Evolutionary conservation across 2,329 filamentous ascomycete species (phyloP).

Genomic region (Penicillium sp.): DNA sequence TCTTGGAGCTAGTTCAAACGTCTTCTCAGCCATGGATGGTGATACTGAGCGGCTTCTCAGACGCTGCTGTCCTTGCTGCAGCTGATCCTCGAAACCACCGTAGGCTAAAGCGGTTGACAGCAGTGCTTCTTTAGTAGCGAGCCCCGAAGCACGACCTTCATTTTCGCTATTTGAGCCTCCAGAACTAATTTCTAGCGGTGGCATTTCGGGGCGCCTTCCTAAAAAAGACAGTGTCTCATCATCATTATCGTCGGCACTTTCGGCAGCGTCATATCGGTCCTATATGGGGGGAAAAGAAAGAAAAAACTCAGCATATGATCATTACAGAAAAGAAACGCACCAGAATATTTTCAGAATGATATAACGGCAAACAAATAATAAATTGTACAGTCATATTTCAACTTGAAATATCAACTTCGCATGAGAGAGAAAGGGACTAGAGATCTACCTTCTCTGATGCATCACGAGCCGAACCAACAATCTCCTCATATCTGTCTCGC

Average conservation of each 20-base stretch:
- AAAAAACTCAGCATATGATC: slow-evolving; percentile 29
- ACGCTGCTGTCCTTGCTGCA: slow-evolving; percentile 20
- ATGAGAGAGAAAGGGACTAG: slow-evolving; percentile 20
- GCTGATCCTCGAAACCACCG: slow-evolving; percentile 16
- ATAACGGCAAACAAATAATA: slow-evolving; percentile 8
- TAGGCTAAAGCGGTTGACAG: background rate
- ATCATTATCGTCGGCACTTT: slow-evolving; percentile 34
- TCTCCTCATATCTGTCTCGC: slow-evolving; percentile 35
- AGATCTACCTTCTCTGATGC: slow-evolving; percentile 36
- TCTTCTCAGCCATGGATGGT: slow-evolving; percentile 26
- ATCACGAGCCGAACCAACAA: slow-evolving; percentile 29
- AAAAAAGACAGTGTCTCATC: slow-evolving; percentile 58
- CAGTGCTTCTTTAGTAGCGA: slow-evolving; percentile 14
- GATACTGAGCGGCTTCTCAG: slow-evolving; percentile 34
- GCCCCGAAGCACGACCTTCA: slow-evolving; percentile 45
- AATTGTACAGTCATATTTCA: slow-evolving; percentile 13
- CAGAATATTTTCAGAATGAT: slow-evolving; percentile 12
- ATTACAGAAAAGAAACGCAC: slow-evolving; percentile 21
- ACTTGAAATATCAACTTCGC: slow-evolving; percentile 5
- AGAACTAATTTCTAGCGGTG: slow-evolving; percentile 34
- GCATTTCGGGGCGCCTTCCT: slow-evolving; percentile 60
- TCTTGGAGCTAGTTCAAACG: slow-evolving; percentile 24
- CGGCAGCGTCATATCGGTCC: slow-evolving; percentile 29
- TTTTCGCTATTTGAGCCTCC: slow-evolving; percentile 6
- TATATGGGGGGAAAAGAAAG: slow-evolving; percentile 29